Evolutionary conservation across 208 protist genomes (phyloP), one percentile per base, ranked within the genome.

Genomic region (Crithidia mellificae): DNA sequence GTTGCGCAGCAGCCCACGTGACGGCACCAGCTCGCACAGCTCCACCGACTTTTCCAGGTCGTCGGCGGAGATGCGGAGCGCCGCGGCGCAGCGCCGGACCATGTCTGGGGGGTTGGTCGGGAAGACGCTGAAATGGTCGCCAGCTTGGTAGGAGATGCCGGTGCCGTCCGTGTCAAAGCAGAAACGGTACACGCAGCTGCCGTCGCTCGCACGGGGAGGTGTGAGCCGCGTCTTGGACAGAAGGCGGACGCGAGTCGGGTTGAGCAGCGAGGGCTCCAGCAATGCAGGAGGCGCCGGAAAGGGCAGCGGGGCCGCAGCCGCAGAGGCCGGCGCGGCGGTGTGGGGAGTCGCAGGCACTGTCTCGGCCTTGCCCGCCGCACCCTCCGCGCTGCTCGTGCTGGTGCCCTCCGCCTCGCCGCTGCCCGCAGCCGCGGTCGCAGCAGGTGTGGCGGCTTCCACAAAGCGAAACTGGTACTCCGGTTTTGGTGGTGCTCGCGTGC

Each of bases 71-170:
- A 92, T 75, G 50, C 66, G 54, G n/a, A 97, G 70, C 34, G 79
- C 77, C 9, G 47, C n/a, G 15, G 80, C 63, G 61, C 72, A 88
- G 4, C 78, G 86, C 9, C 91, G 49, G 4, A 98, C 92, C 12
- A 94, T 67, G 17, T 73, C 68, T 0, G 79, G 75, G 9, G 90
- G 63, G 72, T 98, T 98, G 15, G 59, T 46, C 15, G 97, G 82
- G 57, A 86, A 96, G 32, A 98, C 85, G 38, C 84, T 93, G 2
- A 98, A 52, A 73, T 98, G 95, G 70, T 98, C 97, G 22, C 97
- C 97, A 1, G 94, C 92, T 53, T 97, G 81, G 62, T 90, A 93
- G n/a, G 51, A 95, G 75, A 80, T 92, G 84, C n/a, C 70, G 30
- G 78, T 73, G 51, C 58, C 63, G 3, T 64, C 62, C 14, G 59